Evolutionary conservation across 2,329 filamentous ascomycete genomes (phyloP).

Genomic region (Colletotrichum plurivorum): DNA sequence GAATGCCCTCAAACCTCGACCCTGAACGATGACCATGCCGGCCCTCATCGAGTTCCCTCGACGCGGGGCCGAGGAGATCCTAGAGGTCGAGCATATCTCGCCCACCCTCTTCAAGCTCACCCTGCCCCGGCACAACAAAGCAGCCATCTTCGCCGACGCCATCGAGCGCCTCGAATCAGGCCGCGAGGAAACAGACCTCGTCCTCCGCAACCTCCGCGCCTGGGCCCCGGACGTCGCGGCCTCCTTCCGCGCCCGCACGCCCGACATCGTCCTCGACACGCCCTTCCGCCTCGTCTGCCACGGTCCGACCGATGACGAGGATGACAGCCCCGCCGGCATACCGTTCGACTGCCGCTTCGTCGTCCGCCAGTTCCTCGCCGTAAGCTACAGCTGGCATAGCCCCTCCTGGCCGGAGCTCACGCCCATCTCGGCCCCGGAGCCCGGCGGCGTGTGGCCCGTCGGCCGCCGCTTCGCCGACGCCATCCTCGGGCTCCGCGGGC

Average conservation of each 20-base stretch:
- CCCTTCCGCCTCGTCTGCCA: constrained; percentile 22
- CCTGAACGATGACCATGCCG: no score
- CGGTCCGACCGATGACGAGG: not conserved
- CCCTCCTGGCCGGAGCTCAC: constrained; percentile 7
- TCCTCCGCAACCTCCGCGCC: not conserved
- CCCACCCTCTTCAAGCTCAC: not conserved
- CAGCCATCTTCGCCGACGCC: not conserved
- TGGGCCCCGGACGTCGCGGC: not conserved
- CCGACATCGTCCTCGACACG: constrained; percentile 17
- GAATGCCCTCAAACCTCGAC: no score
- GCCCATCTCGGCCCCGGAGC: not conserved
- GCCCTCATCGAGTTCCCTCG: no score
- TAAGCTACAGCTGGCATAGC: constrained; percentile 31
- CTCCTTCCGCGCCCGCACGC: constrained; percentile 37
- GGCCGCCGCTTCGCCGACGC: constrained; percentile 17
- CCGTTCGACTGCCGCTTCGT: not conserved
- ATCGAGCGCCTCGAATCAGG: not conserved
- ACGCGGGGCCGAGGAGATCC: not conserved
- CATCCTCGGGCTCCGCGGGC: constrained; percentile 3
- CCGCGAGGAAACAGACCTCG: not conserved
- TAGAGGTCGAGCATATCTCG: not conserved
- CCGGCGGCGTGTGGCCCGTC: constrained; percentile 16
- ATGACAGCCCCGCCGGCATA: not conserved
- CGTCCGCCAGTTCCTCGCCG: constrained; percentile 12
- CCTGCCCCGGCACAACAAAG: not conserved